Evolutionary conservation across 2,329 filamentous ascomycete genomes (phyloP).

Genomic region (Pseudogymnoascus sp.): DNA sequence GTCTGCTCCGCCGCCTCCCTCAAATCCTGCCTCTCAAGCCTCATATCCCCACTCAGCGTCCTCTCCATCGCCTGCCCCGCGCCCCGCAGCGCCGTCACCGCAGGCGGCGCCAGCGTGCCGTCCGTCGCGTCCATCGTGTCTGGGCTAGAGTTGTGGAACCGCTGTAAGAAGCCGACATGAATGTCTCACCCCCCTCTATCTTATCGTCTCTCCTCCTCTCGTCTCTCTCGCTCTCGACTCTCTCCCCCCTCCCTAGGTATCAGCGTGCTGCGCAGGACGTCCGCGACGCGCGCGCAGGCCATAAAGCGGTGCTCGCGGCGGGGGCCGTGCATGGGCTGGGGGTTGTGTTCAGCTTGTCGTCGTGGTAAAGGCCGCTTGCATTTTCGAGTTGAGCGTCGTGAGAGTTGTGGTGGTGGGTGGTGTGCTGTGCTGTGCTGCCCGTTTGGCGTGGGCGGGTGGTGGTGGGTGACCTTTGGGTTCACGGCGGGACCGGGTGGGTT

Average conservation of each 20-base stretch:
- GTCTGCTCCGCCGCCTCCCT: constrained; percentile 95
- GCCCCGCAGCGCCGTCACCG: constrained; percentile 24
- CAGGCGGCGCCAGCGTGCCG: constrained; percentile 26
- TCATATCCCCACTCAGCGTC: constrained; percentile 78
- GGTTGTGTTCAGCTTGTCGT: neutral
- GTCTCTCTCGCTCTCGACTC: neutral
- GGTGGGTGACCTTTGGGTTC: neutral
- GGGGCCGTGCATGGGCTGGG: neutral
- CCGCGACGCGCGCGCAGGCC: neutral
- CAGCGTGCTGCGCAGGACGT: neutral
- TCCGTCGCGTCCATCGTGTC: constrained; percentile 21
- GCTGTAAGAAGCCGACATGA: neutral
- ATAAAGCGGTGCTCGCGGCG: neutral
- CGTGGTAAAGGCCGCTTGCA: neutral
- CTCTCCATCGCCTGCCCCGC: constrained; percentile 44
- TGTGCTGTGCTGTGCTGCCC: neutral
- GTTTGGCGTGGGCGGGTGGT: neutral
- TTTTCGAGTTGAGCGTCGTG: neutral
- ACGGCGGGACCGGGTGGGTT: neutral
- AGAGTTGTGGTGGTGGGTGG: neutral
- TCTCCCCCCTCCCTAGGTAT: neutral
- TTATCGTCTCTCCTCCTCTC: neutral
- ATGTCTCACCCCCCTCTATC: neutral
- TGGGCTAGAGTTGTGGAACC: neutral
- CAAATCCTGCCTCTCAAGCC: constrained; percentile 86